Evolutionary conservation across 1,139 yeast species (phyloP).

Genomic region (Yueomyces sp.): DNA sequence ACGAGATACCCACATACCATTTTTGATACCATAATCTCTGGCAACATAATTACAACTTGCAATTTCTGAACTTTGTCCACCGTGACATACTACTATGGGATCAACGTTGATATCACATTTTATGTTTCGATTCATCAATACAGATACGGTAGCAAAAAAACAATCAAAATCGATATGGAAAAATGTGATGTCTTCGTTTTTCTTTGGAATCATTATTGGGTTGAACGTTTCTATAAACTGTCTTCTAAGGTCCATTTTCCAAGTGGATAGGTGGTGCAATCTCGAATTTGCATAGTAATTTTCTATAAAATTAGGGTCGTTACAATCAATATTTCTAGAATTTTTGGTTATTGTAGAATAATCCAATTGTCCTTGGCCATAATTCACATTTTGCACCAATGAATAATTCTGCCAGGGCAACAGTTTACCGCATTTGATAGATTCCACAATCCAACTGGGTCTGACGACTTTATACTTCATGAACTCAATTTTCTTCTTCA

Average conservation of each 20-base stretch:
- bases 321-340: constrained; percentile 28
- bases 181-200: constrained; percentile 26
- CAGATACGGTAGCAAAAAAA: constrained; percentile 79
- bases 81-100: constrained; percentile 83
- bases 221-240: constrained; percentile 29
- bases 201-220: constrained; percentile 2
- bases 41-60: constrained; percentile 90
- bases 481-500: constrained; percentile 56
- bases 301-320: constrained; percentile 60
- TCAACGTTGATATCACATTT: constrained; percentile 36
- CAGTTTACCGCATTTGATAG: constrained; percentile 34
- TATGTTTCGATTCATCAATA: background rate
- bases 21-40: constrained; percentile 54
- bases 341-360: background rate
- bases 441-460: constrained; percentile 74
- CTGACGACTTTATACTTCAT: constrained; percentile 59
- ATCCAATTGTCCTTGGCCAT: constrained; percentile 1
- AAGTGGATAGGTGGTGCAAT: constrained; percentile 73
- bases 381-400: constrained; percentile 34
- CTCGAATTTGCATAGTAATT: constrained; percentile 72
- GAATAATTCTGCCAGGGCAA: constrained; percentile 62
- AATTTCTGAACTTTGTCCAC: constrained; percentile 51
- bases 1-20: constrained; percentile 79
- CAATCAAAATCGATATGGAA: constrained; percentile 89
- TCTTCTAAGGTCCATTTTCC: constrained; percentile 69